Base-by-base conservation (phyloP, 495 filamentous ascomycete species). In the Aspergillus mulundensis region DNA sequence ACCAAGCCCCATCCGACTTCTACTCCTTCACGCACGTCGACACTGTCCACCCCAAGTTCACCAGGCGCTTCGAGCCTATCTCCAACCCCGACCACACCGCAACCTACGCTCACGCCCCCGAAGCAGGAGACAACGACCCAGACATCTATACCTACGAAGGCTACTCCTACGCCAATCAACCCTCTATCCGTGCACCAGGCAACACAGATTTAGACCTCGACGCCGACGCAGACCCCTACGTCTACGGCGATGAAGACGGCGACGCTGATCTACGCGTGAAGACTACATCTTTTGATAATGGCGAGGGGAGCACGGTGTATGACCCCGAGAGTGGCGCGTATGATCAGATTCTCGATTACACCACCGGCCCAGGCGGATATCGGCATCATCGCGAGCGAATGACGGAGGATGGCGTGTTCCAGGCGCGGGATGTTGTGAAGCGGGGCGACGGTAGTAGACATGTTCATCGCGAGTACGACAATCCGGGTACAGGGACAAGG, bases 311-410 rank as follows among this genome's bases (percentile, higher is more conserved):
- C 14, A 66, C 58, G 8, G 46, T 56, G 5, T 66, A 66, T 41
- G 58, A 63, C 50, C 72, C 70, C 24, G 59, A 52, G 54, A 75
- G 57, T 21, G 70, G 72, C 12, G 64, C 70, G 21, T 75, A 75
- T 41, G 70, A 73, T 45, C 70, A 75, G 50, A 67, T 73, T 21
- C 59, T 73, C 23, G 72, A 75, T 48, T 75, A 73, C 45, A 5
- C 7, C 10, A 45, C 45, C 30, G 67, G 68, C 15, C 63, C 61
- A 12, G 62, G 38, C n/a, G 58, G 64, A 0, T 64, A 65, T 20
- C 59, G 67, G 40, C 70, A 75, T 56, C 72, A 75, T 39, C 67
- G 70, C 15, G 70, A 75, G 65, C 58, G 68, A 8, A 56, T 70
- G 40, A 63, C 67, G 53, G 48, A 57, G 7, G 60, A 32, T 14